phyloP scores from a whole-genome alignment of 176 grass and related monocot genomes.

The Oryza meyeriana region DNA sequence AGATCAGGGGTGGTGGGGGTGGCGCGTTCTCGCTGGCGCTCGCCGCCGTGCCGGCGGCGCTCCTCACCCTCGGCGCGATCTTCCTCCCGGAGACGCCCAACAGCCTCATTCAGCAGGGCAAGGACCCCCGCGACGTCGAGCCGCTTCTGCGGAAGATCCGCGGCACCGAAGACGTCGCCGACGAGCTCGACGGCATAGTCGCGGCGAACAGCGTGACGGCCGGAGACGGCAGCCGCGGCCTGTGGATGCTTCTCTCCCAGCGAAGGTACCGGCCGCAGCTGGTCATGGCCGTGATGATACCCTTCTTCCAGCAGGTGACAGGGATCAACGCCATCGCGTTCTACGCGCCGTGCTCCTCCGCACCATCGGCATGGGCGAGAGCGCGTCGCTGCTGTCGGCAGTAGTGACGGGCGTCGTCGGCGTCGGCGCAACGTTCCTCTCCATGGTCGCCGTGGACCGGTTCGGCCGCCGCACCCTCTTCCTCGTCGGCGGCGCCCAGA shows the following conservation, averaged over 20 bases:
- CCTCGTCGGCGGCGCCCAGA: conserved; percentile 42
- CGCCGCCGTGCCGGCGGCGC: conserved; percentile 48
- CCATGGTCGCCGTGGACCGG: conserved; percentile 49
- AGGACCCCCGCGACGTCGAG: neutral
- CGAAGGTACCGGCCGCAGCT: conserved; percentile 46
- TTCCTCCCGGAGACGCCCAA: conserved; percentile 66
- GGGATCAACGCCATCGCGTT: conserved; percentile 68
- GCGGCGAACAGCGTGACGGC: neutral
- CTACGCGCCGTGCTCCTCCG: conserved; percentile 72
- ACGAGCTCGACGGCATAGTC: conserved; percentile 49
- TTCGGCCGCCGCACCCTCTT: conserved; percentile 61
- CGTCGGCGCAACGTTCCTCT: neutral
- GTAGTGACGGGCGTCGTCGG: conserved; percentile 40
- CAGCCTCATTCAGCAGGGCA: conserved; percentile 53
- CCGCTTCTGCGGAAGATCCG: conserved; percentile 47
- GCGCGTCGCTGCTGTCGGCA: conserved; percentile 52
- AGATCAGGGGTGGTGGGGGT: conserved; percentile 51
- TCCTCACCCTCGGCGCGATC: conserved; percentile 45
- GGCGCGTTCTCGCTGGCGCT: conserved; percentile 65
- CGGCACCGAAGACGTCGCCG: conserved; percentile 34
- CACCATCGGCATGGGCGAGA: conserved; percentile 57
- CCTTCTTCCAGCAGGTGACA: conserved; percentile 67
- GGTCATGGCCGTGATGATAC: conserved; percentile 40
- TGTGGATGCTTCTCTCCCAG: conserved; percentile 13
- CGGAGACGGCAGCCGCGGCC: neutral